Base-by-base conservation (phyloP, 2,329 filamentous ascomycete genomes). In the Aspergillus oerlinghausenensis region DNA sequence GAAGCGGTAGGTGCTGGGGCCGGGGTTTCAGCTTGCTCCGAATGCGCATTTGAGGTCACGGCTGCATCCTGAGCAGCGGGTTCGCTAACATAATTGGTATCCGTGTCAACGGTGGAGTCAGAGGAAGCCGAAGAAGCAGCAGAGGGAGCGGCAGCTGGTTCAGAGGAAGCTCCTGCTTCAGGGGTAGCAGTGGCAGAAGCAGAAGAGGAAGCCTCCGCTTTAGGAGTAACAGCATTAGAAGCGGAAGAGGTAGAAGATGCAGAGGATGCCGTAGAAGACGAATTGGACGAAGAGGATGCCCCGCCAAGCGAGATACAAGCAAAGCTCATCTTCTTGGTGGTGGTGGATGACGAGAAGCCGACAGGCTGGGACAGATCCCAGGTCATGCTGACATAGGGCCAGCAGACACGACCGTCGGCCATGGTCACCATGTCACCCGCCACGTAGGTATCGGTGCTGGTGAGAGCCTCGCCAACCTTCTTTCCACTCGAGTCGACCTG, bases 351-450 rank as follows among this genome's bases (percentile, higher is more conserved):
- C 10, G 54, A 54, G 10, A 40, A 48, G 52, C 57, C 59, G n/a
- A 68, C 66, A 3, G 63, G 60, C 61, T 74, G 67, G 1, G 74
- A 73, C 6, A 77, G 62, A 58, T 75, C 72, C 75, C 75, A 77
- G 3, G 67, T 69, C 54, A 73, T 69, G 51, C 70, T 73, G 26
- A 76, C 63, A 60, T 77, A 77, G 25, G 74, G 69, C 52, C 75
- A 87, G 76, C 84, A 86, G 63, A 87, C 76, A 50, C 80, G 81
- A n/a, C 60, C 62, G 58, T 84, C 81, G n/a, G 71, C 63, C 75
- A 84, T 80, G 32, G 81, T 84, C 10, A 84, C 82, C 77, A 86
- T 84, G 63, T 87, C 84, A 42, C 84, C 84, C 7, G 83, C 81
- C 49, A 87, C 82, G 63, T 77, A 84, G n/a, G 80, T 79, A 65